Evolutionary conservation across 495 filamentous ascomycete species (phyloP).

Genomic region (Tuber magnatum): DNA sequence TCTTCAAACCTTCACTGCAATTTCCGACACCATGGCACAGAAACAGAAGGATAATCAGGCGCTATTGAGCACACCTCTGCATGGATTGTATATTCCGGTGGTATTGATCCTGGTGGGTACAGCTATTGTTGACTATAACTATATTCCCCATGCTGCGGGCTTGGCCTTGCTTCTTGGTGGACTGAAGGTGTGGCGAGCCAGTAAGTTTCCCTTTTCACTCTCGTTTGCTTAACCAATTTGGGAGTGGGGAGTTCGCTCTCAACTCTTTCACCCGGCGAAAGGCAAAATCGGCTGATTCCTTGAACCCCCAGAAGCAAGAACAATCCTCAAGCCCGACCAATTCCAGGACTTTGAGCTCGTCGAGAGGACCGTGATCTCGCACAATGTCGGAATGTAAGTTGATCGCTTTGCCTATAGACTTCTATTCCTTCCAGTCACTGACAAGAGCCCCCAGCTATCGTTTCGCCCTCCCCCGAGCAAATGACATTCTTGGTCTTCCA

Average conservation of each 20-base stretch:
- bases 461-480: slow-evolving; percentile 69
- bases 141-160: slow-evolving; percentile 62
- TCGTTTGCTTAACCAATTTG: background rate
- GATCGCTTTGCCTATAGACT: background rate
- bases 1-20: background rate
- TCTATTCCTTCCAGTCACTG: slow-evolving; percentile 17
- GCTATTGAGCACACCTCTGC: slow-evolving; percentile 46
- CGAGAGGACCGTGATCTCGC: slow-evolving; percentile 86
- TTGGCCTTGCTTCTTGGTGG: slow-evolving; percentile 54
- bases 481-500: slow-evolving; percentile 82
- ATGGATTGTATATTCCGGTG: slow-evolving; percentile 79
- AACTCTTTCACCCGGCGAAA: background rate
- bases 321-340: slow-evolving; percentile 73
- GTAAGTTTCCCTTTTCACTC: slow-evolving; percentile 45
- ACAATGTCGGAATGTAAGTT: slow-evolving; percentile 87
- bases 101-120: slow-evolving; percentile 68
- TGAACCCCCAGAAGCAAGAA: slow-evolving; percentile 54
- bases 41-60: slow-evolving; percentile 27
- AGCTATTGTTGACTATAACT: slow-evolving; percentile 71
- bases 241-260: background rate
- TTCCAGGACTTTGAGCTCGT: slow-evolving; percentile 86
- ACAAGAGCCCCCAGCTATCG: slow-evolving; percentile 59
- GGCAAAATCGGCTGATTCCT: slow-evolving; percentile 35
- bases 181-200: slow-evolving; percentile 56
- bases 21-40: slow-evolving; percentile 11